phyloP scores from a whole-genome alignment of 768 basidiomycete species.

The Favolaschia claudopus region DNA sequence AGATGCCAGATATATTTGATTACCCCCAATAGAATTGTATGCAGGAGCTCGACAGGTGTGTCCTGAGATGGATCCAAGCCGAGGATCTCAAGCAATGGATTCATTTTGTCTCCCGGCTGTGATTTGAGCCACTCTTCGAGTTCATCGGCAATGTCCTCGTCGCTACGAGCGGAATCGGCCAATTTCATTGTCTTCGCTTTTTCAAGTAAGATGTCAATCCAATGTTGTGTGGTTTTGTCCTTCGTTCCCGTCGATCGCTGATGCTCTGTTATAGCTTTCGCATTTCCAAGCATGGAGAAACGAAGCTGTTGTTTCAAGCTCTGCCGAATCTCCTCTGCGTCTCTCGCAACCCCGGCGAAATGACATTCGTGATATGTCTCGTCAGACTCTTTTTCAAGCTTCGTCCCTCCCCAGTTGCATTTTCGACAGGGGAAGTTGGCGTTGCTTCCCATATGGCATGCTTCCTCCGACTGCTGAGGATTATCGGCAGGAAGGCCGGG shows the following conservation, averaged over 20 bases:
- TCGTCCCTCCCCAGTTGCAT: conserved; percentile 40
- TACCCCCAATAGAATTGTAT: conserved; percentile 45
- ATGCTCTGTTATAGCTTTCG: conserved; percentile 9
- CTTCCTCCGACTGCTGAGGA: conserved; percentile 41
- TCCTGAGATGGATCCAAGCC: conserved; percentile 34
- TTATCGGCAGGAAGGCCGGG: conserved; percentile 38
- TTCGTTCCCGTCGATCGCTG: conserved; percentile 43
- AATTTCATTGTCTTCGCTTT: conserved; percentile 18
- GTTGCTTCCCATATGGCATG: conserved; percentile 43
- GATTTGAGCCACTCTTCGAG: conserved; percentile 11
- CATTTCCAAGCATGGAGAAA: conserved; percentile 30
- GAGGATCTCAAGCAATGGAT: conserved; percentile 18
- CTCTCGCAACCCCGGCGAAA: conserved; percentile 20
- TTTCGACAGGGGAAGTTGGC: conserved; percentile 44
- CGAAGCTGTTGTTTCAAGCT: conserved; percentile 28
- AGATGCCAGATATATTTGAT: conserved; percentile 49
- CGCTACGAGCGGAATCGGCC: neutral
- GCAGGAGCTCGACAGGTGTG: conserved; percentile 47
- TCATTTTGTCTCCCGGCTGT: conserved; percentile 7
- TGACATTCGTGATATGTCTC: conserved; percentile 35
- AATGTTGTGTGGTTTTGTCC: conserved; percentile 39
- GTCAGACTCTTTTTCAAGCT: conserved; percentile 33
- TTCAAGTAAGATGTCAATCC: conserved; percentile 38
- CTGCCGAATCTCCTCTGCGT: conserved; percentile 7
- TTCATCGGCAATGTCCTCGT: conserved; percentile 1